Base-by-base conservation (phyloP, 148 eudicot species). In the Pharnaceum exiguum region DNA sequence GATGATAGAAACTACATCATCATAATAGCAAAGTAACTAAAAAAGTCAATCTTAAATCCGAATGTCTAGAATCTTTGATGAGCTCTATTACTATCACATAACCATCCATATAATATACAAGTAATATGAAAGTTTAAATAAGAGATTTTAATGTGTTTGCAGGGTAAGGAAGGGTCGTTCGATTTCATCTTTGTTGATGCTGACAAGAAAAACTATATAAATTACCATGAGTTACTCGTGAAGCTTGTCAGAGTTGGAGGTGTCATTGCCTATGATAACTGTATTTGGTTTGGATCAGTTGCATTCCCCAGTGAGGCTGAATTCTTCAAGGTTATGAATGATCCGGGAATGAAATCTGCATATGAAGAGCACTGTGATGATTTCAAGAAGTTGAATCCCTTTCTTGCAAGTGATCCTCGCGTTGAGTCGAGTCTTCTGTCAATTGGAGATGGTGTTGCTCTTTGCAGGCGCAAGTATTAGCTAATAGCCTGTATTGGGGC, bases 181-280 rank as follows among this genome's bases (percentile, higher is more conserved):
- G 94, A 86, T 49, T 86, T 77, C 51, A 86, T 80, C 7, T 85
- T 74, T 43, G 83, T 85, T 18, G 93, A 85, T 28, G 93, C 93
- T 4, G 81, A 85, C 73, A 85, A 82, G 62, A 29, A 24, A 3
- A 77, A 68, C 62, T 82, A 72, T 63, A 7, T 52, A 3, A 73
- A 77, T 17, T 85, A 82, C 57, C 87, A 85, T 13, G 81, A 85
- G 66, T 64, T 51, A 59, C 38, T 86, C 44, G 10, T 86, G 55
- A 80, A 78, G 46, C 57, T 86, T 19, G 66, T 85, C 13, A 85
- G 51, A 52, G 62, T 77, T 36, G 87, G 83, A 2, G 88, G 88
- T 3, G n/a, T 85, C 2, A 35, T 82, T 35, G 79, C 72, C 4
- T 82, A 77, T 15, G 93, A 82, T 52, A 79, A 85, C 63, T 82